Conservation (phyloP, 371 early-diverging fungal genomes). For the Mucor irregularis region DNA sequence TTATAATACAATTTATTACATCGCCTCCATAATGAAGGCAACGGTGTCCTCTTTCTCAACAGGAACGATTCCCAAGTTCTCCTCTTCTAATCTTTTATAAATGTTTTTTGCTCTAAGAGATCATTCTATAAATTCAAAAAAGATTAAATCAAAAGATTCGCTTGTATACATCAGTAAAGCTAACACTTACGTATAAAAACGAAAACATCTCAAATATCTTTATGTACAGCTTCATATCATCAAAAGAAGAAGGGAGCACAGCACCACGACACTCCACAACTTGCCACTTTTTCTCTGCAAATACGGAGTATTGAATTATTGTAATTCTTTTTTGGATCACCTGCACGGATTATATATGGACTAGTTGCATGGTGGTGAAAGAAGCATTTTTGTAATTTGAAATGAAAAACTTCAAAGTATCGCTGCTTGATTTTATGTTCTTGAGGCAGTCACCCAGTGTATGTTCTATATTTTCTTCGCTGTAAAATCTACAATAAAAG, state of each 20-base stretch:
- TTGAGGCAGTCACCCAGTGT: slow-evolving; percentile 11
- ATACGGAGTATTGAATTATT: slow-evolving; percentile 7
- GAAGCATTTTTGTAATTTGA: slow-evolving; percentile 13
- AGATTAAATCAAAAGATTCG: too few relatives aligned
- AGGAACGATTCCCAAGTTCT: slow-evolving; percentile 8
- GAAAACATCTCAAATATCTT: background rate
- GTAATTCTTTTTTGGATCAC: slow-evolving; percentile 19
- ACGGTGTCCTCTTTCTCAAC: slow-evolving; percentile 8
- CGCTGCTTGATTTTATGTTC: slow-evolving; percentile 16
- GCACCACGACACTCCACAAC: background rate
- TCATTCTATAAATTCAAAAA: slow-evolving; percentile 7
- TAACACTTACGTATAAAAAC: slow-evolving; percentile 1
- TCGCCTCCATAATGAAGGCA: too few relatives aligned
- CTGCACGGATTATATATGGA: slow-evolving; percentile 10
- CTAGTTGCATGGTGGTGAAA: slow-evolving; percentile 13
- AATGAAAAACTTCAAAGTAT: slow-evolving; percentile 18
- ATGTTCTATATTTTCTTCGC: slow-evolving; percentile 1
- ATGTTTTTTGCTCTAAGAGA: background rate
- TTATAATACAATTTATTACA: too few relatives aligned
- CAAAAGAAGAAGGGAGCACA: background rate
- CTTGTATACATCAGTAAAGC: too few relatives aligned
- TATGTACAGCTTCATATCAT: background rate
- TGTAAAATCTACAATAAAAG: slow-evolving; percentile 3
- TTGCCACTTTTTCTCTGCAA: background rate
- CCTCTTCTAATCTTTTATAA: slow-evolving; percentile 6